Base-by-base conservation (phyloP, 441 rosid species). In the Erodium trifolium region DNA sequence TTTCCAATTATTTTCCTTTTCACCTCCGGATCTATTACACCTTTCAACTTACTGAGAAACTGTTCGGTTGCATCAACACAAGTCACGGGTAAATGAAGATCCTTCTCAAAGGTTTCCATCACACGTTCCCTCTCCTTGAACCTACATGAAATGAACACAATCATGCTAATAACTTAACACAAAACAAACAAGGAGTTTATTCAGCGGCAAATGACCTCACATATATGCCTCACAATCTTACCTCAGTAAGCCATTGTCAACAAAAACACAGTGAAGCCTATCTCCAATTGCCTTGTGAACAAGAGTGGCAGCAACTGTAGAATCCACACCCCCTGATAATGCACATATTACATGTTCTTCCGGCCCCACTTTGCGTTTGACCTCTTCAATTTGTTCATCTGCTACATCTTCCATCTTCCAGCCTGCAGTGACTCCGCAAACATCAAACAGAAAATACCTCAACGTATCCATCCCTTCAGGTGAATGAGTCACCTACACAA, bases 171-270 rank as follows among this genome's bases (percentile, higher is more conserved):
- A 31, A 31, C 34, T 31, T 5, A 43, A 3, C 41, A 59, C 5
- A 23, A 23, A 23, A 23, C 27, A 57, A 43, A 4, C 17, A 35
- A 72, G 8, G 4, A 60, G 13, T 51, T 65, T 31, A 14, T 13
- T 9, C 34, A 63, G 47, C n/a, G 12, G 66, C 72, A 17, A 41
- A 27, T 9, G 53, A 6, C 4, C n/a, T 31, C 11, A 2, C 55
- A 64, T 2, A 51, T 13, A 37, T 37, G 41, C 41, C 41, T 37
- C 13, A 43, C 12, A 11, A 2, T 43, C 49, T 78, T 68, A 88
- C 99, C 99, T 88, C 67, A 93, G 76, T n/a, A 91, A 82, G 43
- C 99, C 97, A 60, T 93, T 93, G 78, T 93, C 97, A 37, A 93
- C 95, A 72, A 91, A 87, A 79, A 89, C 73, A 75, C 97, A 91